A percentile compares a stretch with the other conserved stretches of the same genome.
Conservation (phyloP, 2,329 filamentous ascomycete genomes). For the Neonectria faginata region DNA sequence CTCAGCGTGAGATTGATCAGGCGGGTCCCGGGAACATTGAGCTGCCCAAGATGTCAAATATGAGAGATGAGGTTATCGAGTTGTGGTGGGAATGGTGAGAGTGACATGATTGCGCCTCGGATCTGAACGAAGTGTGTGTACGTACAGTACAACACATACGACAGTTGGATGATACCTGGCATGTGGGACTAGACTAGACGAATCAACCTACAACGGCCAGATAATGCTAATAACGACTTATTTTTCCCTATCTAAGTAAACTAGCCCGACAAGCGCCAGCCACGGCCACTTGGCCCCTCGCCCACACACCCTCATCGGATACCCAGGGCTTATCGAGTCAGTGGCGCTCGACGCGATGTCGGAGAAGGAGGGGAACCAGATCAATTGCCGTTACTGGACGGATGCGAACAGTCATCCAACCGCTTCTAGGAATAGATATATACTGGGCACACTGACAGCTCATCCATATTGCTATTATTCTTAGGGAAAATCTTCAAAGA, state of each 20-base stretch:
- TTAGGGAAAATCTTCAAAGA: background rate
- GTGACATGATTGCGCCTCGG: constrained; percentile 6
- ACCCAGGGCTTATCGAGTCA: constrained; percentile 17
- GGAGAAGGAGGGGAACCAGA: constrained; percentile 15
- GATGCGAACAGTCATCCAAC: background rate
- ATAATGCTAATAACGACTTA: constrained; percentile 44
- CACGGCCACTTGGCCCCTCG: constrained; percentile 13
- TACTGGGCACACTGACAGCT: background rate
- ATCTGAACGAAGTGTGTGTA: constrained; percentile 27
- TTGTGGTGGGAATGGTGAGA: constrained; percentile 58
- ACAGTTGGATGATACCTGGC: constrained; percentile 41
- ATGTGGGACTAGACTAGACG: constrained; percentile 34
- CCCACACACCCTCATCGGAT: constrained; percentile 19
- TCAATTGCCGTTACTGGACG: constrained; percentile 11
- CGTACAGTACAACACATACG: constrained; percentile 32
- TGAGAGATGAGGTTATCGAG: constrained; percentile 60
- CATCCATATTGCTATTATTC: no score
- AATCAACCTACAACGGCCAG: constrained; percentile 31
- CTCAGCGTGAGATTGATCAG: constrained; percentile 50
- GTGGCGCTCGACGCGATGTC: constrained; percentile 26
- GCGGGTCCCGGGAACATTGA: constrained; percentile 16
- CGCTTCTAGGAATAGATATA: background rate
- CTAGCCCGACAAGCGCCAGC: constrained; percentile 22
- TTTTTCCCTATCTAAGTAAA: constrained; percentile 31
- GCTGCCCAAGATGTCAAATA: constrained; percentile 34